These are phyloP conservation scores for Thielaviopsis ethacetica DNA, from an alignment of 2,329 filamentous ascomycete species.

Conservation along the genomic window DNA sequence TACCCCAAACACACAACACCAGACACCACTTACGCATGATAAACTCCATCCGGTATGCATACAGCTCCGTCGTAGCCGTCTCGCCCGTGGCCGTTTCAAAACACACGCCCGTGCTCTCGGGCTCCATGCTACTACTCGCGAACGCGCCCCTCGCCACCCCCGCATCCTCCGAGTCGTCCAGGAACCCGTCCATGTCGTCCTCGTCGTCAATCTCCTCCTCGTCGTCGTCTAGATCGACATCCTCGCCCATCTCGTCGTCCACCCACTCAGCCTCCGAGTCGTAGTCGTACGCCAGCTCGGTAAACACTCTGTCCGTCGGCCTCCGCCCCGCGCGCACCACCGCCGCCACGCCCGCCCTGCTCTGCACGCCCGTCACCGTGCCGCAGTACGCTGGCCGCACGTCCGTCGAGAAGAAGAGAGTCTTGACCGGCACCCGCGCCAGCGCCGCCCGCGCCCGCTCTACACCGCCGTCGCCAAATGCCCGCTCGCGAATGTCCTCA, in stretches of 20 bases:
- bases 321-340: conserved; percentile 35
- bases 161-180: conserved; percentile 70
- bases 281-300: conserved; percentile 58
- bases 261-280: conserved; percentile 82
- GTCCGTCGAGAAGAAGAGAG: conserved; percentile 44
- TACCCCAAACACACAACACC: neutral
- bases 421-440: conserved; percentile 43
- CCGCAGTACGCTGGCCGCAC: conserved; percentile 57
- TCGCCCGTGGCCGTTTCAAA: conserved; percentile 50
- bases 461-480: conserved; percentile 19
- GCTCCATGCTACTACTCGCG: conserved; percentile 57
- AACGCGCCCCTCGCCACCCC: conserved; percentile 38
- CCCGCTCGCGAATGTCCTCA: conserved; percentile 24
- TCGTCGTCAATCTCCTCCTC: conserved; percentile 57
- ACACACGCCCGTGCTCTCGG: conserved; percentile 63
- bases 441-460: conserved; percentile 25
- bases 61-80: conserved; percentile 31
- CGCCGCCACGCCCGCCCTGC: conserved; percentile 26
- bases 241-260: conserved; percentile 51
- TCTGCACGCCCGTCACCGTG: conserved; percentile 47
- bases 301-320: conserved; percentile 37
- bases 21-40: conserved; percentile 42
- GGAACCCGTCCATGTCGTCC: conserved; percentile 79
- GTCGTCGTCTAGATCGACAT: conserved; percentile 50
- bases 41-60: conserved; percentile 57